Evolutionary conservation across 768 basidiomycete genomes (phyloP).

Genomic region (Pleurotus cornucopiae): DNA sequence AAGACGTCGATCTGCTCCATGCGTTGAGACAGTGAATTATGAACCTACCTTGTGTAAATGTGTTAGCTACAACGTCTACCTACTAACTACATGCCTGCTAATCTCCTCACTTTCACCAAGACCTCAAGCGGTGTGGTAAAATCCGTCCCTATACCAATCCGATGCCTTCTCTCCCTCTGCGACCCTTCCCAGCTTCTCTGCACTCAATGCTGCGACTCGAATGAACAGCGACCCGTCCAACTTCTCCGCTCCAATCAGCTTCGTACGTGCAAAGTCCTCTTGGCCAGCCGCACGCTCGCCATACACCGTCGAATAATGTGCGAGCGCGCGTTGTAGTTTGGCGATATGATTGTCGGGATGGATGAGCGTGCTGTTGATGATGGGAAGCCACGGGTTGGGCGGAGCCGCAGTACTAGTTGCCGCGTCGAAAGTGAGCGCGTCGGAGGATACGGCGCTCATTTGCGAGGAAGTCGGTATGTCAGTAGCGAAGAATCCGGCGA

Average conservation of each 20-base stretch:
- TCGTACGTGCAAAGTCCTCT: slow-evolving; percentile 19
- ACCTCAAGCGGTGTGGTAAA: slow-evolving; percentile 1
- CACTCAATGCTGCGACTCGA: slow-evolving; percentile 49
- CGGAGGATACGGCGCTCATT: slow-evolving; percentile 6
- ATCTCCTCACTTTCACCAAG: too few relatives aligned
- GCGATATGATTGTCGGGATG: slow-evolving; percentile 35
- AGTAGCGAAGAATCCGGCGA: slow-evolving; percentile 24
- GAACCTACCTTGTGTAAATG: too few relatives aligned
- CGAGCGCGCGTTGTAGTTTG: slow-evolving; percentile 50
- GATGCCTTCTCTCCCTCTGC: slow-evolving; percentile 28
- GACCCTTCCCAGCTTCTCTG: slow-evolving; percentile 34
- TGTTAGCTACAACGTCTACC: too few relatives aligned
- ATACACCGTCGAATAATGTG: slow-evolving; percentile 40
- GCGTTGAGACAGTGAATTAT: too few relatives aligned
- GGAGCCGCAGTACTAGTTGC: slow-evolving; percentile 15
- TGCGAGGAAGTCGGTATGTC: slow-evolving; percentile 12
- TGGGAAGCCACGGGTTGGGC: slow-evolving; percentile 35
- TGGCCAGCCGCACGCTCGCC: slow-evolving; percentile 26
- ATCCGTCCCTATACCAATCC: slow-evolving; percentile 12
- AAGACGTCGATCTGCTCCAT: too few relatives aligned
- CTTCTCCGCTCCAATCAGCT: slow-evolving; percentile 45
- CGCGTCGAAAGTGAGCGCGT: background rate
- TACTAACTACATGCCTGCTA: too few relatives aligned
- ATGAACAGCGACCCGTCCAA: slow-evolving; percentile 65
- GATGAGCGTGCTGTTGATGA: slow-evolving; percentile 31